Conservation (phyloP, 495 filamentous ascomycete species). For the Wilcoxina mikolae region DNA sequence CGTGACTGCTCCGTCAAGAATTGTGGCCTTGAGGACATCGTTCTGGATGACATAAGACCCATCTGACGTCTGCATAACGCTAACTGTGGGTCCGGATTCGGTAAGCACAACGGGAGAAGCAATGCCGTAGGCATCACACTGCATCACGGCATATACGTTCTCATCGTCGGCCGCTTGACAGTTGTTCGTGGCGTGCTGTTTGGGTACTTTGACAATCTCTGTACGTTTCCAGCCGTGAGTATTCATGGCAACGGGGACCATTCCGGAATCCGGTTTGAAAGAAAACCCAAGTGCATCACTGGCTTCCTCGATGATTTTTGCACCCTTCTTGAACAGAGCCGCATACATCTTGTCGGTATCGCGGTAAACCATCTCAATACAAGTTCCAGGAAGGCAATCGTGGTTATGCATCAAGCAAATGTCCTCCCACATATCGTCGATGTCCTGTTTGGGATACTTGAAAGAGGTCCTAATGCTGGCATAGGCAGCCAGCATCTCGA, state of each 20-base stretch:
- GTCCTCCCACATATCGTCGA: slow-evolving; percentile 88
- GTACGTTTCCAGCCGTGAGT: slow-evolving; percentile 70
- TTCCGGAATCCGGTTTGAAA: slow-evolving; percentile 27
- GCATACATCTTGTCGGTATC: slow-evolving; percentile 80
- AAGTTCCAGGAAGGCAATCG: slow-evolving; percentile 88
- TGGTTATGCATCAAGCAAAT: slow-evolving; percentile 60
- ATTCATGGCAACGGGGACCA: slow-evolving; percentile 49
- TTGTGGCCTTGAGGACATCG: slow-evolving; percentile 50
- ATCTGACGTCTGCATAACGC: not conserved
- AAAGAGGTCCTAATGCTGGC: slow-evolving; percentile 61
- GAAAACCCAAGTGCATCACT: slow-evolving; percentile 49
- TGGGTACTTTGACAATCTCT: slow-evolving; percentile 51
- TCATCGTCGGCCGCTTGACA: slow-evolving; percentile 6
- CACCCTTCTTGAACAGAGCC: slow-evolving; percentile 62
- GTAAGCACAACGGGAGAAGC: not conserved
- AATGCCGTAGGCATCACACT: slow-evolving; percentile 25
- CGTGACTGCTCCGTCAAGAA: slow-evolving; percentile 60
- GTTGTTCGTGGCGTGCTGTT: slow-evolving; percentile 16
- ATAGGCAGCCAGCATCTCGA: slow-evolving; percentile 78
- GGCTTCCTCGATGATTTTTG: slow-evolving; percentile 54
- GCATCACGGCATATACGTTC: slow-evolving; percentile 37
- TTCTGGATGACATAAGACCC: slow-evolving; percentile 60
- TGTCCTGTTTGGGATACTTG: slow-evolving; percentile 76
- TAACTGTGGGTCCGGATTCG: not conserved
- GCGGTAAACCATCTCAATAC: slow-evolving; percentile 92